Base-by-base conservation (phyloP, 768 basidiomycete species). In the Russula abietina region DNA sequence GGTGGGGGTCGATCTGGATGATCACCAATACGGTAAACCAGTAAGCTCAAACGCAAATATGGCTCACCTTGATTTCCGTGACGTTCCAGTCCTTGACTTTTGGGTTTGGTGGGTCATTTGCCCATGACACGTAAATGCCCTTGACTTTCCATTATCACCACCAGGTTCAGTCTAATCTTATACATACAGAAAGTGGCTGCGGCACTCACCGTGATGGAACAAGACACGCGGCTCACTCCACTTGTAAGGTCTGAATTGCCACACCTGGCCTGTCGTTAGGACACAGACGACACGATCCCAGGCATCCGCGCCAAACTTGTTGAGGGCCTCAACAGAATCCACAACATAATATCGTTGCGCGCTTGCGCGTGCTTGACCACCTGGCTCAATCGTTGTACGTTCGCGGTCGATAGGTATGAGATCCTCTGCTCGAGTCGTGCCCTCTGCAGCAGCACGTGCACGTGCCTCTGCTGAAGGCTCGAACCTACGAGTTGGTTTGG, bases 221-320 rank as follows among this genome's bases (percentile, higher is more conserved):
- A 99, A 75, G 55, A 89, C 82, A 63, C 86, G 85, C 1, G 97
- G 97, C 70, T 98, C 94, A 55, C 81, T 86, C 96, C 96, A 99
- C 72, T 96, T 95, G 77, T 98, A 98, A 19, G 91, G 89, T 61
- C 87, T 80, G 76, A 99, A 99, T 72, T 99, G 97, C 97, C 97
- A 98, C 36, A 90, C 88, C 69, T 98, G 96, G 1, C 97, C 97
- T 0, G 97, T 99, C 10, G 97, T 98, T 85, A 97, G 88, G 17
- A 99, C 96, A 67, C 95, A 97, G 4, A 97, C 88, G 5, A 99
- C 97, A 41, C 96, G 83, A 60, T 98, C 94, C 95, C 96, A 98
- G 2, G 93, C 89, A 64, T 97, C 95, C 4, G 88, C 79, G 5
- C 89, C 90, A 67, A 99, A 94, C 75, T 98, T 98, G 38, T 84